Evolutionary conservation across 768 basidiomycete species (phyloP).

Genomic region (Boletus barrowsii): DNA sequence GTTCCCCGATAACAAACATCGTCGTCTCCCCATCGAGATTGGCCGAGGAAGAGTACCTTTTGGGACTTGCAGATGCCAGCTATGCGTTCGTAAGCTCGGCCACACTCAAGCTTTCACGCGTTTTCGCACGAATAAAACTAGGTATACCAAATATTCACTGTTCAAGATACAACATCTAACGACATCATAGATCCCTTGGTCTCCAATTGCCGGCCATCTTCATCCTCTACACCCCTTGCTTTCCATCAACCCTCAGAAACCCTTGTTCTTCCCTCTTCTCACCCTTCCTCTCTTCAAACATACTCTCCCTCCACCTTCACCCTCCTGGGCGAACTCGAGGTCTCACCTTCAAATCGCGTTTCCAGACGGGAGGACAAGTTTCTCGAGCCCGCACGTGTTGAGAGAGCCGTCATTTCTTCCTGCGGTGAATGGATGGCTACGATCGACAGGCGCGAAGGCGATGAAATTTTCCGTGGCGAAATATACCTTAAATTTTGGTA

Average conservation of each 20-base stretch:
- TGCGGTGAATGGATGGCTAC: conserved; percentile 92
- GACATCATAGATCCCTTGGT: conserved; percentile 35
- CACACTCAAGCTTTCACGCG: conserved; percentile 67
- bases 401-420: conserved; percentile 60
- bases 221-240: conserved; percentile 60
- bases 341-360: conserved; percentile 90
- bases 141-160: conserved; percentile 41
- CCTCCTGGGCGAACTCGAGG: conserved; percentile 82
- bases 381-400: conserved; percentile 73
- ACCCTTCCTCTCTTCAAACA: conserved; percentile 92
- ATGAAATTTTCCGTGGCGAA: conserved; percentile 62
- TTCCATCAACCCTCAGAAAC: conserved; percentile 71
- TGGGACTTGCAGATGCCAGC: conserved; percentile 79
- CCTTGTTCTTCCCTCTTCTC: conserved; percentile 87
- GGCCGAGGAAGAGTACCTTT: conserved; percentile 80
- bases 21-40: conserved; percentile 50
- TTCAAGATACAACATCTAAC: background rate
- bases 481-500: conserved; percentile 88
- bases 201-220: conserved; percentile 35
- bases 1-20: conserved; percentile 77
- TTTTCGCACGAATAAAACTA: conserved; percentile 74
- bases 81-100: conserved; percentile 71
- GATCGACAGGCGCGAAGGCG: conserved; percentile 69
- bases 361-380: conserved; percentile 76
- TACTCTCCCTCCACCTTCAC: conserved; percentile 73